Evolutionary conservation across 495 filamentous ascomycete species (phyloP).

Genomic region (Neurospora cerealis): DNA sequence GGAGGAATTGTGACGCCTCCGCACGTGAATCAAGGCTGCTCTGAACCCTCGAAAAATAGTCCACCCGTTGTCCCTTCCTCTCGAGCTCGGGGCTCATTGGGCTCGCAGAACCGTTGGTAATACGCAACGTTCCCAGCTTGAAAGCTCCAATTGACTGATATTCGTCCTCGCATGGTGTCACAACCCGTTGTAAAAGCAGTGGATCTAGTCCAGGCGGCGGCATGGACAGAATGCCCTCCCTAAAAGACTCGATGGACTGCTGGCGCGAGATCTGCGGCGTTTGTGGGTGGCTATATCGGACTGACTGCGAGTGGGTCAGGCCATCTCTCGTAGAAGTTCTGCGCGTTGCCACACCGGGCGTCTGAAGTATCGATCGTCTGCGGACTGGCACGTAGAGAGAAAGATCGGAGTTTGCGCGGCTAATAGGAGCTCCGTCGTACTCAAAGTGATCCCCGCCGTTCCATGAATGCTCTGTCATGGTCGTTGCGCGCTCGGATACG

Average conservation of each 20-base stretch:
- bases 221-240: conserved; percentile 22
- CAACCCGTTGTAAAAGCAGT: conserved; percentile 15
- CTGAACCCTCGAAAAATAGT: conserved; percentile 11
- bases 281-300: conserved; percentile 27
- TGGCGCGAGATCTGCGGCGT: conserved; percentile 26
- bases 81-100: conserved; percentile 29
- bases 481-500: conserved; percentile 26
- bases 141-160: conserved; percentile 48
- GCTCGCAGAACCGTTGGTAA: conserved; percentile 47
- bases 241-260: conserved; percentile 26
- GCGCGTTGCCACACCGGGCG: conserved; percentile 38
- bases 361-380: conserved; percentile 35
- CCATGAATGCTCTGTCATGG: conserved; percentile 26
- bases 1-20: neutral
- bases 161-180: conserved; percentile 37
- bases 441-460: conserved; percentile 8
- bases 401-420: conserved; percentile 29
- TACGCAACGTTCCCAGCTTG: conserved; percentile 48
- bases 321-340: conserved; percentile 10
- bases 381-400: conserved; percentile 40
- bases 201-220: conserved; percentile 12
- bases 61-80: conserved; percentile 9
- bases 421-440: conserved; percentile 26
- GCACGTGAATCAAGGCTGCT: neutral
- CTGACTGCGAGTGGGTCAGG: conserved; percentile 8